These are phyloP conservation scores for Lolium rigidum DNA, from an alignment of 176 grass and related monocot genomes.

Conservation along the genomic window DNA sequence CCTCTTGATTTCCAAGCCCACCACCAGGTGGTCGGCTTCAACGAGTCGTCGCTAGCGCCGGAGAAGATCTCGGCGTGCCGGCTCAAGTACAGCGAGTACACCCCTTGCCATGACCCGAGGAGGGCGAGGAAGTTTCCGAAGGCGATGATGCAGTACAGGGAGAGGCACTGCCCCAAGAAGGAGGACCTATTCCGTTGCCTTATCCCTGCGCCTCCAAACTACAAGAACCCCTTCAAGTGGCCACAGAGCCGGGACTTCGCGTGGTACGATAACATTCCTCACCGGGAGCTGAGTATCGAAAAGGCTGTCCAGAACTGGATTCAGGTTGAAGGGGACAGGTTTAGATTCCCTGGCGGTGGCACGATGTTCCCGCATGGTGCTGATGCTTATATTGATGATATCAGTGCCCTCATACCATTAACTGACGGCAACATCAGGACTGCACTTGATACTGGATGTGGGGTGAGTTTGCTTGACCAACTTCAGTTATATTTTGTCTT, in stretches of 20 bases:
- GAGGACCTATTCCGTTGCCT: conserved; percentile 66
- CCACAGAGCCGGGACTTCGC: conserved; percentile 78
- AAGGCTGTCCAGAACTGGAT: conserved; percentile 95
- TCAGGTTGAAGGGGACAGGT: conserved; percentile 70
- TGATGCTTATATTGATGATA: conserved; percentile 86
- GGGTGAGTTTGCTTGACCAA: conserved; percentile 51
- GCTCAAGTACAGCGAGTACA: conserved; percentile 80
- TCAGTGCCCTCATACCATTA: conserved; percentile 65
- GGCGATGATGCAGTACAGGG: conserved; percentile 73
- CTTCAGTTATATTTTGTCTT: conserved; percentile 12
- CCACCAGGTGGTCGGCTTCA: conserved; percentile 69
- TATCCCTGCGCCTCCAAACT: conserved; percentile 72
- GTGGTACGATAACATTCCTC: conserved; percentile 94
- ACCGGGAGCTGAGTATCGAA: conserved; percentile 86
- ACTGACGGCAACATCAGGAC: conserved; percentile 73
- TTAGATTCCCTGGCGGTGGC: conserved; percentile 84
- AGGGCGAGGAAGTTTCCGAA: conserved; percentile 77
- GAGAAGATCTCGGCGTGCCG: conserved; percentile 66
- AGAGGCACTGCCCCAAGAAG: conserved; percentile 76
- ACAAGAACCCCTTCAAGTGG: conserved; percentile 86
- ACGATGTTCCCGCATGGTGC: conserved; percentile 87
- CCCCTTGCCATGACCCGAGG: conserved; percentile 90
- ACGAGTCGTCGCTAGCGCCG: conserved; percentile 28
- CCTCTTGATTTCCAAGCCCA: conserved; percentile 77
- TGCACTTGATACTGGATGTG: conserved; percentile 87